Conservation (phyloP, 371 early-diverging fungal genomes). For the Lichtheimia hyalospora region DNA sequence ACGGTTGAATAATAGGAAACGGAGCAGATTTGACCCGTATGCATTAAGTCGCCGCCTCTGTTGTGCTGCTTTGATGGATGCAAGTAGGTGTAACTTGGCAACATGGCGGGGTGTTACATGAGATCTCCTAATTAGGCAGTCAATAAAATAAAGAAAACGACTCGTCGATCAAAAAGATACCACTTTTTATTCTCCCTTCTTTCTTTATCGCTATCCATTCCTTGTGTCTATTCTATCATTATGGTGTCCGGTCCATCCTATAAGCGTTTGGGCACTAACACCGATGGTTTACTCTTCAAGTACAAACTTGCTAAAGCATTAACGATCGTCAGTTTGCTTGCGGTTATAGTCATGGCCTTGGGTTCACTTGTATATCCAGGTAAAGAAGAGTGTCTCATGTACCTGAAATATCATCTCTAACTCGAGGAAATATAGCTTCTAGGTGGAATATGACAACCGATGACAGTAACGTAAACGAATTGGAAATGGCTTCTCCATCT, state of each 20-base stretch:
- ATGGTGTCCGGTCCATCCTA: conserved; percentile 3
- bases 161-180: background rate
- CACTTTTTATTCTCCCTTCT: background rate
- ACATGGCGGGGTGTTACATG: background rate
- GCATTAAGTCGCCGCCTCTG: background rate
- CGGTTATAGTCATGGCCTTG: conserved; percentile 25
- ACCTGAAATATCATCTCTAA: too few species aligned
- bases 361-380: conserved; percentile 24
- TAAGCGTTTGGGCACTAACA: conserved; percentile 17
- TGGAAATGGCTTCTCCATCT: too few species aligned
- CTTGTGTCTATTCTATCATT: background rate
- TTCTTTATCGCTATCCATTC: background rate
- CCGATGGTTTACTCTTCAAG: conserved; percentile 20
- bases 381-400: background rate
- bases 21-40: background rate
- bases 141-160: background rate
- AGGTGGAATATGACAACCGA: too few species aligned
- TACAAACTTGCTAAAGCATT: conserved; percentile 30
- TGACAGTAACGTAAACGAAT: too few species aligned
- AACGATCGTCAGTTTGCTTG: conserved; percentile 21
- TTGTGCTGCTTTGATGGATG: background rate
- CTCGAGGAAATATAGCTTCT: too few species aligned
- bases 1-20: too few species aligned
- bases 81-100: background rate
- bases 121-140: background rate